phyloP scores from a whole-genome alignment of 129 eudicot species.

The Silybum marianum region DNA sequence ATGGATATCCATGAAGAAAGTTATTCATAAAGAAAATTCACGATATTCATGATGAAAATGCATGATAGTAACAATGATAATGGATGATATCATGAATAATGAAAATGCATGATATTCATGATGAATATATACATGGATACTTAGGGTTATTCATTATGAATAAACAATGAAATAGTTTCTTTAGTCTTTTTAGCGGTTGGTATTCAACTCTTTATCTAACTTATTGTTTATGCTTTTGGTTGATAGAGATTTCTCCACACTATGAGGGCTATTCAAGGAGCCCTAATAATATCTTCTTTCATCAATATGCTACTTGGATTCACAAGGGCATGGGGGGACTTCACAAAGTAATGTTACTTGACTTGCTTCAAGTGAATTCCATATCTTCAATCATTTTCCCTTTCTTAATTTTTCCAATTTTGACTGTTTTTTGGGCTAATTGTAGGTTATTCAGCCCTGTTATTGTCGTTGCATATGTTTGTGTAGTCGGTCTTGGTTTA shows the following conservation, averaged over 20 bases:
- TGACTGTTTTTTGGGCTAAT: background rate
- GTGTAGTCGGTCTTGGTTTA: slow-evolving; percentile 80
- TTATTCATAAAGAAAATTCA: background rate
- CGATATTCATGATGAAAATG: background rate
- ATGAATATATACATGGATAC: background rate
- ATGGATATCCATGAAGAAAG: too few relatives aligned
- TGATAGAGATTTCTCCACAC: slow-evolving; percentile 79
- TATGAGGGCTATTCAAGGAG: slow-evolving; percentile 93
- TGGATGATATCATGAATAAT: background rate
- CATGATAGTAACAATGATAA: background rate
- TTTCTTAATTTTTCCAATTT: background rate
- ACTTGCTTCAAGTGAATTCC: background rate
- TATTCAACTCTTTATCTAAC: background rate
- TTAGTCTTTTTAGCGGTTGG: too few relatives aligned
- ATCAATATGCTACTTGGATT: slow-evolving; percentile 76
- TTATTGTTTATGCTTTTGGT: slow-evolving; percentile 13
- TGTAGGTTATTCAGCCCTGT: slow-evolving; percentile 88
- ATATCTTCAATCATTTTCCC: background rate
- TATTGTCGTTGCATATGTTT: slow-evolving; percentile 71
- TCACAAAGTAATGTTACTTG: slow-evolving; percentile 58
- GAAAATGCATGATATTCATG: background rate
- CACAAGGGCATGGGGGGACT: slow-evolving; percentile 79
- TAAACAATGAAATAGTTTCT: too few relatives aligned
- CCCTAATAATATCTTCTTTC: slow-evolving; percentile 83
- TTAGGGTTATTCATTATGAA: background rate